Evolutionary conservation across 192 early-diverging fungal genomes (phyloP).

Genomic region (Dissophora globulifera): DNA sequence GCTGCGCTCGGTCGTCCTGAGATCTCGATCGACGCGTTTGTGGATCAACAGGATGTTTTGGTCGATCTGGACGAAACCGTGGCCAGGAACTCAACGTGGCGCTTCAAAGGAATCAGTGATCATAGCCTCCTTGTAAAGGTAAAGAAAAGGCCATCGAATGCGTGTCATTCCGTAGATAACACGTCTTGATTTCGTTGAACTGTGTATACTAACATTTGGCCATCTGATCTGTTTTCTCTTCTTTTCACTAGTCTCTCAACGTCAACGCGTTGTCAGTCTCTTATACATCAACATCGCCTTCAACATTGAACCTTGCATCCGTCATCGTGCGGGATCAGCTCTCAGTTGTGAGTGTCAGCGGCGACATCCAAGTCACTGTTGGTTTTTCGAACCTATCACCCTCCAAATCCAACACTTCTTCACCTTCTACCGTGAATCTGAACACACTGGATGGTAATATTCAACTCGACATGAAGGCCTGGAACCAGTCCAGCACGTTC

Average conservation of each 20-base stretch:
- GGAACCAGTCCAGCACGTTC: constrained; percentile 39
- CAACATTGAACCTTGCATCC: constrained; percentile 10
- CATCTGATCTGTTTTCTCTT: neutral
- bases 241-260: constrained; percentile 24
- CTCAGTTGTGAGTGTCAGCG: constrained; percentile 34
- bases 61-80: constrained; percentile 22
- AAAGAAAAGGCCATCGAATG: neutral
- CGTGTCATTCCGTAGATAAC: no score
- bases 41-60: constrained; percentile 35
- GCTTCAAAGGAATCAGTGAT: constrained; percentile 16
- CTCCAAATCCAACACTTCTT: neutral
- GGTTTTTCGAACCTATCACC: constrained; percentile 7
- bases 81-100: constrained; percentile 26
- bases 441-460: constrained; percentile 39
- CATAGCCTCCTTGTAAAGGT: constrained; percentile 31
- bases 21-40: constrained; percentile 11
- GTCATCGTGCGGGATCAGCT: constrained; percentile 33
- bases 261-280: constrained; percentile 34
- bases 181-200: no score
- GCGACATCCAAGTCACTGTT: constrained; percentile 28
- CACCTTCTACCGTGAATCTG: constrained; percentile 16
- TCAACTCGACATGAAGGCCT: constrained; percentile 26
- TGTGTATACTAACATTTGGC: neutral
- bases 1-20: constrained; percentile 3
- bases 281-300: constrained; percentile 19